Percentiles rank a stretch among this genome's conserved stretches.
Evolutionary conservation across 2,329 filamentous ascomycete species (phyloP).

Genomic region (Microsporum audouinii): DNA sequence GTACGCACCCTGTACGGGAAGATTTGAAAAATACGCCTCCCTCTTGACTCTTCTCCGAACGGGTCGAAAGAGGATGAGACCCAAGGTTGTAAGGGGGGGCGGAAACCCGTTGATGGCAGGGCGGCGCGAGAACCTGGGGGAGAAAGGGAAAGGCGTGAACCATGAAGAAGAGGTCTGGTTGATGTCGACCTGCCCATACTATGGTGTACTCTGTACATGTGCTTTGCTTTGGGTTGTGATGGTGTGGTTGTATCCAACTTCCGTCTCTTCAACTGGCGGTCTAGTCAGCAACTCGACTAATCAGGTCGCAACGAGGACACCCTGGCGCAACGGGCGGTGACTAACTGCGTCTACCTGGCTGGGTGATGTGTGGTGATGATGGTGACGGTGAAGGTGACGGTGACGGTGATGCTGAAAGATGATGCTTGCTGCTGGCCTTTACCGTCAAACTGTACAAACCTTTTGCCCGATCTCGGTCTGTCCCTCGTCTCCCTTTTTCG

Average conservation of each 20-base stretch:
- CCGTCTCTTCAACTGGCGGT: not conserved
- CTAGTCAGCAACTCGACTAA: not conserved
- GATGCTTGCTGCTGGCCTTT: not conserved
- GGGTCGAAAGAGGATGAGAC: not conserved
- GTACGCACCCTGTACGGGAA: no score
- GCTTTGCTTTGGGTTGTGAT: not conserved
- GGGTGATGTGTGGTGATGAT: not conserved
- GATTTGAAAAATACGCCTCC: not conserved
- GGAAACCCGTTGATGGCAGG: not conserved
- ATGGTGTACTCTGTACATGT: not conserved
- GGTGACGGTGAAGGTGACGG: not conserved
- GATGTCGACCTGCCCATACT: not conserved
- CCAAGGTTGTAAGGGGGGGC: not conserved
- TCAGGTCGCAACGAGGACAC: not conserved
- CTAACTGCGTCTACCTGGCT: not conserved
- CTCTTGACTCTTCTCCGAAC: not conserved
- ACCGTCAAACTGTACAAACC: no score
- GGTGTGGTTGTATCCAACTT: not conserved
- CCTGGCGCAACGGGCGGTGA: slow-evolving; percentile 3
- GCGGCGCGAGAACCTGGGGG: slow-evolving; percentile 1
- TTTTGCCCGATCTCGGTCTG: no score
- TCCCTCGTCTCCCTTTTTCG: not conserved
- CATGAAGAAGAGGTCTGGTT: not conserved
- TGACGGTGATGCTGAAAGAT: not conserved
- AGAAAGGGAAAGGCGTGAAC: not conserved